phyloP scores from a whole-genome alignment of 2,329 filamentous ascomycete genomes.

The Penicillium verrucosum region DNA sequence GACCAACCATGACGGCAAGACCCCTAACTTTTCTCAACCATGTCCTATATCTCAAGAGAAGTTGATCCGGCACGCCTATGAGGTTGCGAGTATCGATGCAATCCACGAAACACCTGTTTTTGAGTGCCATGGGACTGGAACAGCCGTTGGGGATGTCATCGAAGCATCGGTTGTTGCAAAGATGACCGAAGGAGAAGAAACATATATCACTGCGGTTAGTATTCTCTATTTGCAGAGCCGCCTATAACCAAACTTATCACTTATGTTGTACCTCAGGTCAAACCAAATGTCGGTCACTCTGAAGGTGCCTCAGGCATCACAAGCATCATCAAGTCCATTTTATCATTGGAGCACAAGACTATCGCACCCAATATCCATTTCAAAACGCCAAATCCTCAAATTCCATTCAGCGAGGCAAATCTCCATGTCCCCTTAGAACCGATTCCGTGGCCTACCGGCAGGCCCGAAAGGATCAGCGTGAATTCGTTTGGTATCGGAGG shows the following conservation, averaged over 20 bases:
- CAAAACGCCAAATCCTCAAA: conserved; percentile 26
- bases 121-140: conserved; percentile 23
- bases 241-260: background rate
- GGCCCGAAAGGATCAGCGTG: conserved; percentile 28
- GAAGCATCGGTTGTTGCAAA: conserved; percentile 15
- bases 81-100: conserved; percentile 1
- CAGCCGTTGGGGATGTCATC: conserved; percentile 16
- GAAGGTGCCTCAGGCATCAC: conserved; percentile 29
- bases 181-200: conserved; percentile 9
- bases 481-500: conserved; percentile 36
- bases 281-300: conserved; percentile 29
- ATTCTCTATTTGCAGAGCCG: no score
- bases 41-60: conserved; percentile 12
- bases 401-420: conserved; percentile 17
- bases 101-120: conserved; percentile 14
- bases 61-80: background rate
- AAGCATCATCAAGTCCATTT: conserved; percentile 26
- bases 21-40: conserved; percentile 18
- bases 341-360: conserved; percentile 21
- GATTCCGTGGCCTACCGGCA: conserved; percentile 25
- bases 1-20: conserved; percentile 30
- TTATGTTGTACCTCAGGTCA: conserved; percentile 16
- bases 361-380: conserved; percentile 33
- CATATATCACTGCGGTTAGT: conserved; percentile 20
- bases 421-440: conserved; percentile 17